A percentile compares a stretch with the other conserved stretches of the same genome.
These are phyloP conservation scores for Rhodamnia argentea DNA, from an alignment of 345 rosid genomes.

Conservation along the genomic window DNA sequence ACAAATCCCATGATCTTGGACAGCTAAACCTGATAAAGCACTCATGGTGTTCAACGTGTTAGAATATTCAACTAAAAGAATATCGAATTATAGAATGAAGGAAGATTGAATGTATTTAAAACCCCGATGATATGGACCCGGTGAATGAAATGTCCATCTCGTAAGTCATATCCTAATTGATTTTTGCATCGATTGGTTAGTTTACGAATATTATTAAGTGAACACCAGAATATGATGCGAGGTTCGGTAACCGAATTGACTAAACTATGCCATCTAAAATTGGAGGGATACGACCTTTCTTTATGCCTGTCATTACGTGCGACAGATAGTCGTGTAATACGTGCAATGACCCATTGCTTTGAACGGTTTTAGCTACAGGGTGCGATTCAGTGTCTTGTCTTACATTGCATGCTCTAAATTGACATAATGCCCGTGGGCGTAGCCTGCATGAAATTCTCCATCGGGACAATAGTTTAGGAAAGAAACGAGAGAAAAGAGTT, in stretches of 20 bases:
- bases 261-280: background rate
- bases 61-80: background rate
- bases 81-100: background rate
- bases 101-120: background rate
- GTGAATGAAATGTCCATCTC: background rate
- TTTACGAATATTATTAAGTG: background rate
- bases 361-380: background rate
- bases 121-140: background rate
- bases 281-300: background rate
- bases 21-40: background rate
- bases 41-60: background rate
- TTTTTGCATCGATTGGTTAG: background rate
- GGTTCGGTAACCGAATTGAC: background rate
- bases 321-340: background rate
- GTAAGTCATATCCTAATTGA: background rate
- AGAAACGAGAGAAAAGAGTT: background rate
- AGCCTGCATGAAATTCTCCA: background rate
- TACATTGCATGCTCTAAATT: too few species aligned
- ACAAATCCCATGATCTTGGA: background rate
- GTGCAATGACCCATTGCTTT: background rate
- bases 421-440: background rate
- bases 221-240: background rate
- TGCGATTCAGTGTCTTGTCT: too few species aligned
- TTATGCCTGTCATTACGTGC: background rate
- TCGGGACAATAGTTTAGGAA: background rate